phyloP scores from a whole-genome alignment of 805 yeast species.

The Isabelozyma rhagii region DNA sequence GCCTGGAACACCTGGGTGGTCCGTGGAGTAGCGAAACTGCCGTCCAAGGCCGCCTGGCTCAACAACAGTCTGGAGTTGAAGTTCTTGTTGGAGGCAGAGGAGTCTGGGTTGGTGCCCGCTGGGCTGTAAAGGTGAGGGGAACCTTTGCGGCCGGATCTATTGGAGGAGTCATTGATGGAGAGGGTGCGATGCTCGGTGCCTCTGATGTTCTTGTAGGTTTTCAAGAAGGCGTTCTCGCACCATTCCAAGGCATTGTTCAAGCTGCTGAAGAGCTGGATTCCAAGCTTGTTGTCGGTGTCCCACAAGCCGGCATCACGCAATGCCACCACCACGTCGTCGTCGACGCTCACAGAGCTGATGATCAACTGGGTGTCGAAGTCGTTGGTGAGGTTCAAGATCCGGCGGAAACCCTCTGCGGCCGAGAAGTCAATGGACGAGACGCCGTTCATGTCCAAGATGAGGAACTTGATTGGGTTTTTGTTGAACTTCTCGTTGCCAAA shows the following conservation, averaged over 20 bases:
- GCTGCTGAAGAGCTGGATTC: conserved; percentile 66
- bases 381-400: conserved; percentile 74
- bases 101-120: conserved; percentile 1
- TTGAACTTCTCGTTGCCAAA: conserved; percentile 54
- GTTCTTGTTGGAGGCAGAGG: background rate
- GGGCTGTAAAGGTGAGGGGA: background rate
- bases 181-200: conserved; percentile 13
- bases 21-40: conserved; percentile 48
- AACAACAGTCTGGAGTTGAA: conserved; percentile 5
- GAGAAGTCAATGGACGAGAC: conserved; percentile 85
- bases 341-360: conserved; percentile 71
- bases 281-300: conserved; percentile 38
- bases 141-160: too few relatives aligned
- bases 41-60: conserved; percentile 17
- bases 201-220: conserved; percentile 47
- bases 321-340: conserved; percentile 64
- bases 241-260: conserved; percentile 89
- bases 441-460: conserved; percentile 80
- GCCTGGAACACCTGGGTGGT: conserved; percentile 51
- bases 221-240: conserved; percentile 90
- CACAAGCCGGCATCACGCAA: conserved; percentile 82
- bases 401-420: conserved; percentile 92
- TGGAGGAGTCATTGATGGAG: conserved; percentile 1
- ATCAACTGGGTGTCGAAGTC: conserved; percentile 69
- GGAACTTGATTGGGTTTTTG: conserved; percentile 66